phyloP scores from a whole-genome alignment of 345 rosid species.

The Gossypium bickii region DNA sequence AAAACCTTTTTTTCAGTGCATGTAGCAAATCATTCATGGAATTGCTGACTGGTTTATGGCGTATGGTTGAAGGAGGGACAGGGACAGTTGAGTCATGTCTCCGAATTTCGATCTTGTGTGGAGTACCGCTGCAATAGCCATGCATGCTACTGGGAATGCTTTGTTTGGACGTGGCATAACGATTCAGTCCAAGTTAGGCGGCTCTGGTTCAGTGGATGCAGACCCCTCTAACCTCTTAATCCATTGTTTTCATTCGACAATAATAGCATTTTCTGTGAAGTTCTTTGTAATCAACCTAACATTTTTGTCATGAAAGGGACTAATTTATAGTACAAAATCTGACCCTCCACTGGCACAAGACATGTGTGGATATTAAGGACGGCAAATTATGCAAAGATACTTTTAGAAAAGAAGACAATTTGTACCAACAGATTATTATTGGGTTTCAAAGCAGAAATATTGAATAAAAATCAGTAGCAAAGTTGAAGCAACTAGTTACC shows the following conservation, averaged over 20 bases:
- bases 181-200: neutral
- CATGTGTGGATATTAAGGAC: neutral
- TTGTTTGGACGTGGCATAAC: neutral
- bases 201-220: neutral
- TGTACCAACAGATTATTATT: neutral
- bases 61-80: too few species aligned
- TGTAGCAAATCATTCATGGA: neutral
- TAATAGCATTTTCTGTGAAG: neutral
- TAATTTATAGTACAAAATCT: neutral
- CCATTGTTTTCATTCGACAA: neutral
- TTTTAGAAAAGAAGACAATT: neutral
- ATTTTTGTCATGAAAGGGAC: neutral
- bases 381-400: neutral
- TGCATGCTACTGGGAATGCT: neutral
- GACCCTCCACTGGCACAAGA: neutral
- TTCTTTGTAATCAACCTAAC: neutral
- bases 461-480: neutral
- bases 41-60: too few species aligned
- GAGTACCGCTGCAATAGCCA: neutral
- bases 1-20: neutral
- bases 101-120: neutral
- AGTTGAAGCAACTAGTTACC: neutral
- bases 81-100: neutral
- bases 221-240: constrained; percentile 2
- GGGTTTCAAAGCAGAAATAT: neutral